A percentile compares a stretch with the other conserved stretches of the same genome.
These are phyloP conservation scores for Aspergillus tanneri DNA, from an alignment of 2,329 filamentous ascomycete species.

Conservation along the genomic window DNA sequence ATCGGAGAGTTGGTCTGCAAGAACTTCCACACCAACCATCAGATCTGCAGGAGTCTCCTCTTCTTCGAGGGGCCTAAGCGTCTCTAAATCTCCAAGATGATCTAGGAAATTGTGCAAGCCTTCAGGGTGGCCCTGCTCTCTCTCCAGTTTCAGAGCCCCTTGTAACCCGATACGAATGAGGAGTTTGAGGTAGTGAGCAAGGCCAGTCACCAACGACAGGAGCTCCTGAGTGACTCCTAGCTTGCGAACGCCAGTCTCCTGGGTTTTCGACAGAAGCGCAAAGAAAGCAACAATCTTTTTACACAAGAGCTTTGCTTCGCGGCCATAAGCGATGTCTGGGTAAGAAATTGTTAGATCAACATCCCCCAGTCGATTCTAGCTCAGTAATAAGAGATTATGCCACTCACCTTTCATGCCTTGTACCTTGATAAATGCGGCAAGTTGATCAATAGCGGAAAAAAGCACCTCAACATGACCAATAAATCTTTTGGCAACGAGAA, in stretches of 20 bases:
- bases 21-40: conserved; percentile 62
- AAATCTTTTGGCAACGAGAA: conserved; percentile 91
- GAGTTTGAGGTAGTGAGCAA: conserved; percentile 96
- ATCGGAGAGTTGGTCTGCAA: conserved; percentile 76
- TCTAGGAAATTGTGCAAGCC: conserved; percentile 81
- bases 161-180: conserved; percentile 96
- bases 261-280: conserved; percentile 87
- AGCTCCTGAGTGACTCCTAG: conserved; percentile 96
- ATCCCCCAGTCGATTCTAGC: conserved; percentile 20
- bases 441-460: conserved; percentile 80
- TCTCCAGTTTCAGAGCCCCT: conserved; percentile 85
- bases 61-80: conserved; percentile 61
- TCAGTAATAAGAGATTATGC: conserved; percentile 2
- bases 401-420: conserved; percentile 71
- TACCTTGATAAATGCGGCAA: conserved; percentile 70
- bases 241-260: conserved; percentile 84
- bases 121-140: conserved; percentile 71
- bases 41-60: conserved; percentile 65
- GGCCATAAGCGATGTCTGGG: conserved; percentile 79
- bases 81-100: conserved; percentile 79
- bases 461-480: conserved; percentile 94
- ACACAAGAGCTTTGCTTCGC: conserved; percentile 98
- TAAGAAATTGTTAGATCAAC: conserved; percentile 10
- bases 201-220: conserved; percentile 91
- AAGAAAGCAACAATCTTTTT: conserved; percentile 99